Evolutionary conservation across 768 basidiomycete species (phyloP), one percentile per base, ranked within the genome.

Genomic region (Ramaria sp.): DNA sequence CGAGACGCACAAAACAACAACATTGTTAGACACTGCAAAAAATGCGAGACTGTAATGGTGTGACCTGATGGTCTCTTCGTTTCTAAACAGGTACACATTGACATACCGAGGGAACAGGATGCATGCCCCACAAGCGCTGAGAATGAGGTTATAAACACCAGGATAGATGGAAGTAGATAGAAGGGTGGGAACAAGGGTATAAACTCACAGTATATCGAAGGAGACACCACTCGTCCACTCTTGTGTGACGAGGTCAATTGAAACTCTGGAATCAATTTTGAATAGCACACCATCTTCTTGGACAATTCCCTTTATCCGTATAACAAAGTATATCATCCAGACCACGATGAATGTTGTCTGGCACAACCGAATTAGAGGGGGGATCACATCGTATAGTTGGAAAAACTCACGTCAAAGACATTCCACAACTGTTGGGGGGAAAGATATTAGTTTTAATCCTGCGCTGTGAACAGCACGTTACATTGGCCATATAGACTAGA

Each of bases 401-500:
- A 24, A 41, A 18, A 12, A 47, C 53, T 55, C 25, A 55, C 53
- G 67, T 89, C 92, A 60, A 94, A 91, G 5, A 81, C 83, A 63
- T 92, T 94, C 92, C 92, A 95, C 59, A 93, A 81, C 88, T 93
- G 60, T 8, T 45, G 45, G 5, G 7, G 16, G 42, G 37, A 16
- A 34, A 34, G 36, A 18, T 28, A 25, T 55, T 1, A 34, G 39
- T 5, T 41, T 18, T 43, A 16, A n/a, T 27, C 22, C 18, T 22
- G 55, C 28, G 27, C 25, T 18, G n/a, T 34, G 30, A 27, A 18
- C 45, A n/a, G 39, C 20, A 50, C 62, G 62, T 34, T 64, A 88
- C 88, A 63, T 89, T 91, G 20, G 89, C 87, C 41, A 89, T 79
- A 65, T 93, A 93, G 51, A 93, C 89, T 77, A 59, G 22, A 42